Percentiles rank a stretch among this genome's conserved stretches.
phyloP scores from a whole-genome alignment of 306 rosid species.

The Vigna reflexopilosa region DNA sequence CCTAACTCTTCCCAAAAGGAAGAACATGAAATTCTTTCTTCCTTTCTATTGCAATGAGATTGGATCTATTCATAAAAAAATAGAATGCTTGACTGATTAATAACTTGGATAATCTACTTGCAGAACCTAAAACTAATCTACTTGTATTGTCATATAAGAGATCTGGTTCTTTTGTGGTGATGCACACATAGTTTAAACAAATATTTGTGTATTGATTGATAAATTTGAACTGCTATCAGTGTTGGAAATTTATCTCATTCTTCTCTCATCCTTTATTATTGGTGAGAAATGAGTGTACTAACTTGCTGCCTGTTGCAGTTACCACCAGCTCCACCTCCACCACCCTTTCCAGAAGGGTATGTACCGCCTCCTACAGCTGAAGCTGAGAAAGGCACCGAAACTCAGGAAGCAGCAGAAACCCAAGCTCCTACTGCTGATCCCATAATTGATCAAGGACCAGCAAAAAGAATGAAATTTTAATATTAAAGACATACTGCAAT shows the following conservation, averaged over 20 bases:
- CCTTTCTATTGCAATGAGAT: neutral
- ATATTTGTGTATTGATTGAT: constrained; percentile 26
- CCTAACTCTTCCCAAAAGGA: neutral
- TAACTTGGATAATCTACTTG: neutral
- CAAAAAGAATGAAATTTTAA: constrained; percentile 83
- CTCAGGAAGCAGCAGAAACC: constrained; percentile 66
- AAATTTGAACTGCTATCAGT: neutral
- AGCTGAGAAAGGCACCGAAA: constrained; percentile 71
- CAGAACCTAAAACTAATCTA: neutral
- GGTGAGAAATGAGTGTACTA: constrained; percentile 28
- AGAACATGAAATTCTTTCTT: constrained; percentile 22
- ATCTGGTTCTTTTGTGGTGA: neutral
- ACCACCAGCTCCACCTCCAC: constrained; percentile 87
- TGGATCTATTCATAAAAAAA: constrained; percentile 23
- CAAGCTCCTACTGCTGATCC: constrained; percentile 81
- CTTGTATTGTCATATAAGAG: neutral
- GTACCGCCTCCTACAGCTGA: constrained; percentile 62
- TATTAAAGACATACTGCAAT: constrained; percentile 10
- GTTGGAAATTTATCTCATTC: constrained; percentile 6
- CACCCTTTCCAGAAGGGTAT: constrained; percentile 92
- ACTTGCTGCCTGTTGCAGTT: constrained; percentile 56
- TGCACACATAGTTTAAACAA: neutral
- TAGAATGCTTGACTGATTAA: constrained; percentile 5
- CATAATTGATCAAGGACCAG: constrained; percentile 87
- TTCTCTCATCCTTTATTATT: neutral